Percentiles rank a stretch among this genome's conserved stretches.
Conservation (phyloP, 352 stramenopile genomes). For the Pythium pyrilobum region DNA sequence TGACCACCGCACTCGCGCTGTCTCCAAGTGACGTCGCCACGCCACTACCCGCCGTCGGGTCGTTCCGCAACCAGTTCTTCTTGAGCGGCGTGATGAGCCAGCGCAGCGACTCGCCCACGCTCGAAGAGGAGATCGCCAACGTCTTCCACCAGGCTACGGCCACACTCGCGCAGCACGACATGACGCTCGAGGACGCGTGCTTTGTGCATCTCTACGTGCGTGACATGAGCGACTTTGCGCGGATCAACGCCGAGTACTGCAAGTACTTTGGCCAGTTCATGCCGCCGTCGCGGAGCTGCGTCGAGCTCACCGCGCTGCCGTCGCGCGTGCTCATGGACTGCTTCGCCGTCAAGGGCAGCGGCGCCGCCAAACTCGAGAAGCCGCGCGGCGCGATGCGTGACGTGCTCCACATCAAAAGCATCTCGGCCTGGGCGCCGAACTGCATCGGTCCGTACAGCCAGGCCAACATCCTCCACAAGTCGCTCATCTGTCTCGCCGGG, state of each 20-base stretch:
- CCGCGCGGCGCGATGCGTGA: slow-evolving; percentile 54
- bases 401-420: slow-evolving; percentile 95
- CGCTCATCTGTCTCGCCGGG: slow-evolving; percentile 94
- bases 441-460: slow-evolving; percentile 99
- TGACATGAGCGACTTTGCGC: slow-evolving; percentile 92
- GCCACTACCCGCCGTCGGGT: slow-evolving; percentile 1
- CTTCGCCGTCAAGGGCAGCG: slow-evolving; percentile 77
- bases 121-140: slow-evolving; percentile 62
- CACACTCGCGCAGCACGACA: slow-evolving; percentile 28
- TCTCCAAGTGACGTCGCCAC: not conserved
- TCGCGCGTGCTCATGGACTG: slow-evolving; percentile 88
- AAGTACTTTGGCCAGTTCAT: slow-evolving; percentile 81
- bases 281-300: slow-evolving; percentile 84
- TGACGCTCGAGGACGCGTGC: slow-evolving; percentile 86
- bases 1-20: slow-evolving; percentile 1
- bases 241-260: slow-evolving; percentile 94
- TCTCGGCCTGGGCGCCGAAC: slow-evolving; percentile 95
- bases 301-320: slow-evolving; percentile 72
- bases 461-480: slow-evolving; percentile 90
- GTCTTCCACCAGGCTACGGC: slow-evolving; percentile 40
- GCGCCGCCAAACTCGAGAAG: slow-evolving; percentile 50
- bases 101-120: slow-evolving; percentile 25
- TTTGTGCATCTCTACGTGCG: slow-evolving; percentile 97
- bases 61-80: slow-evolving; percentile 65
- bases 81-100: slow-evolving; percentile 58